Evolutionary conservation across 2,329 filamentous ascomycete species (phyloP).

Genomic region (Pezicula carpinea): DNA sequence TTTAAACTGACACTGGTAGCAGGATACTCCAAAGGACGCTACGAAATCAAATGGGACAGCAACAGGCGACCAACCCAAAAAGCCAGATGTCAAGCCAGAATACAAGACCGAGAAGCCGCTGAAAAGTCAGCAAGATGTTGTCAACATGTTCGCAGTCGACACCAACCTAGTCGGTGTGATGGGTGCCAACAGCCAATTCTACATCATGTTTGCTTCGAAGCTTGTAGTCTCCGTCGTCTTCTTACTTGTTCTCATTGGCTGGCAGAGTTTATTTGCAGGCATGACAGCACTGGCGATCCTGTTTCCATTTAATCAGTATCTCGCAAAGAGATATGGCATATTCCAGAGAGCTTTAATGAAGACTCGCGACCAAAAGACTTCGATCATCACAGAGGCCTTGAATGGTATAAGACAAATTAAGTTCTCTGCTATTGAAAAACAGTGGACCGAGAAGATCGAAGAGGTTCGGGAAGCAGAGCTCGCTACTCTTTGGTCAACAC

Average conservation of each 20-base stretch:
- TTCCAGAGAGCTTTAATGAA: constrained; percentile 68
- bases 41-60: not conserved
- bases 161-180: constrained; percentile 62
- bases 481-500: constrained; percentile 49
- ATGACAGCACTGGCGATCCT: constrained; percentile 57
- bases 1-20: not conserved
- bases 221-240: constrained; percentile 61
- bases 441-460: constrained; percentile 67
- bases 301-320: constrained; percentile 61
- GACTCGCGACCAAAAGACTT: constrained; percentile 67
- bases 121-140: constrained; percentile 61
- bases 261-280: constrained; percentile 61
- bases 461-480: constrained; percentile 64
- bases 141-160: constrained; percentile 73
- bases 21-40: not conserved
- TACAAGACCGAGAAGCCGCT: constrained; percentile 25
- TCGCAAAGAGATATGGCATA: constrained; percentile 56
- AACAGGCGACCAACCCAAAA: no score
- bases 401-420: constrained; percentile 79
- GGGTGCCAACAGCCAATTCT: constrained; percentile 54
- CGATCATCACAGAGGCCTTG: constrained; percentile 67
- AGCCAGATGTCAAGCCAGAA: not conserved
- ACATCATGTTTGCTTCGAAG: constrained; percentile 56
- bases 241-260: constrained; percentile 64
- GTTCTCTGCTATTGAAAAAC: constrained; percentile 67